These are phyloP conservation scores for Capronia americana DNA, from an alignment of 2,329 filamentous ascomycete genomes.

Conservation along the genomic window DNA sequence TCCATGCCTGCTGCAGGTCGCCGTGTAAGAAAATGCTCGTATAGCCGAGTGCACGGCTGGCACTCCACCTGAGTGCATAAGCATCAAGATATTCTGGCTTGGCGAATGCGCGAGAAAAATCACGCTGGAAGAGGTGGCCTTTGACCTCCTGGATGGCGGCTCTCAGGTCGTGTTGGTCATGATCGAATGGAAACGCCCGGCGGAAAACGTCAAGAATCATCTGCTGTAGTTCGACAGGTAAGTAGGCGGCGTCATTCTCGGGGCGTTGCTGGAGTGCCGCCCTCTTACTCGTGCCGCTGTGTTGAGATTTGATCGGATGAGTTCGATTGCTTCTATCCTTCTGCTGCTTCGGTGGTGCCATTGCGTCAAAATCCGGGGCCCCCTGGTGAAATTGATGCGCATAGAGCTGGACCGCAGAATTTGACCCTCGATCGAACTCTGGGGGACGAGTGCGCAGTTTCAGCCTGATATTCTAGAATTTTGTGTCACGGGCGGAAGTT, in stretches of 20 bases:
- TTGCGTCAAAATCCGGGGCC: background rate
- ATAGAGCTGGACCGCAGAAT: background rate
- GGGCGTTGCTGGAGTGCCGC: constrained; percentile 14
- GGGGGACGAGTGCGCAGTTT: background rate
- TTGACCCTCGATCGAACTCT: background rate
- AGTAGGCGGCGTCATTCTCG: constrained; percentile 15
- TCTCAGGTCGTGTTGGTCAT: constrained; percentile 54
- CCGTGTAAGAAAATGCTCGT: constrained; percentile 58
- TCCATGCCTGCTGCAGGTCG: constrained; percentile 31
- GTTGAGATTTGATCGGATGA: constrained; percentile 10
- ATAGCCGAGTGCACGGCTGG: constrained; percentile 83
- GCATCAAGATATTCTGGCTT: constrained; percentile 73
- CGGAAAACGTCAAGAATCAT: constrained; percentile 75
- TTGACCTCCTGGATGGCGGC: constrained; percentile 80
- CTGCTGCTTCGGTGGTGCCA: constrained; percentile 27
- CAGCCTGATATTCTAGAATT: constrained; percentile 11
- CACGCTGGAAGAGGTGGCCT: constrained; percentile 80
- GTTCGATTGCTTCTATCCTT: constrained; percentile 17
- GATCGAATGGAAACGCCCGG: constrained; percentile 62
- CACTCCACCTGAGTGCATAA: constrained; percentile 91
- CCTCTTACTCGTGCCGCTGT: background rate
- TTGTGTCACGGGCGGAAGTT: constrained; percentile 11
- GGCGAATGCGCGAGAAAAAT: constrained; percentile 82
- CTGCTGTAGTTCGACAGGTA: constrained; percentile 68
- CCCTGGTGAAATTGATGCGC: background rate